These are phyloP conservation scores for Asterionellopsis glacialis DNA, from an alignment of 108 stramenopile genomes.

Conservation along the genomic window DNA sequence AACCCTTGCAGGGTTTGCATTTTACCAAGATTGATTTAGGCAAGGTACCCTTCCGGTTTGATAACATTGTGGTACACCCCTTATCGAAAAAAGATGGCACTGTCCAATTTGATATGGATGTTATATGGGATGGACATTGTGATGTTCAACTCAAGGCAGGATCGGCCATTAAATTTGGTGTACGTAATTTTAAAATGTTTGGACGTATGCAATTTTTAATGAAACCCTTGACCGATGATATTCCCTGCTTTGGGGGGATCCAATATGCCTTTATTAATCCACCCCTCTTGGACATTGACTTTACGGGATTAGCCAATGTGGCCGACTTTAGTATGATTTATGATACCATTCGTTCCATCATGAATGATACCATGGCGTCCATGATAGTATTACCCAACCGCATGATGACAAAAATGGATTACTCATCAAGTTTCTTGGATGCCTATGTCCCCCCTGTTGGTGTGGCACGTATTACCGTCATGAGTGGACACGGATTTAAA, in stretches of 20 bases:
- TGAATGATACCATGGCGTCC: constrained; percentile 21
- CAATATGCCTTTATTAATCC: constrained; percentile 69
- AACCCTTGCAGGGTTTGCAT: constrained; percentile 36
- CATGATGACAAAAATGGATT: constrained; percentile 46
- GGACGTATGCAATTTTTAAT: constrained; percentile 50
- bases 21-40: constrained; percentile 70
- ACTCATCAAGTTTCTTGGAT: constrained; percentile 29
- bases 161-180: constrained; percentile 47
- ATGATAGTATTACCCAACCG: constrained; percentile 58
- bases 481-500: constrained; percentile 43
- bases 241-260: constrained; percentile 50
- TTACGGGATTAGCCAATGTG: constrained; percentile 46
- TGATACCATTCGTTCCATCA: constrained; percentile 17
- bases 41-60: constrained; percentile 44
- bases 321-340: constrained; percentile 43
- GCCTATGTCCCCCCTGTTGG: constrained; percentile 46
- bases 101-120: constrained; percentile 52
- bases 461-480: constrained; percentile 37
- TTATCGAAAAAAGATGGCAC: constrained; percentile 16
- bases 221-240: constrained; percentile 40
- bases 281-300: constrained; percentile 44
- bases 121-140: constrained; percentile 55
- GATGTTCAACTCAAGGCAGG: constrained; percentile 52
- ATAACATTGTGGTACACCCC: constrained; percentile 49
- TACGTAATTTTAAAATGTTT: constrained; percentile 44